phyloP scores from a whole-genome alignment of 768 basidiomycete genomes.

The Suillus cothurnatus region DNA sequence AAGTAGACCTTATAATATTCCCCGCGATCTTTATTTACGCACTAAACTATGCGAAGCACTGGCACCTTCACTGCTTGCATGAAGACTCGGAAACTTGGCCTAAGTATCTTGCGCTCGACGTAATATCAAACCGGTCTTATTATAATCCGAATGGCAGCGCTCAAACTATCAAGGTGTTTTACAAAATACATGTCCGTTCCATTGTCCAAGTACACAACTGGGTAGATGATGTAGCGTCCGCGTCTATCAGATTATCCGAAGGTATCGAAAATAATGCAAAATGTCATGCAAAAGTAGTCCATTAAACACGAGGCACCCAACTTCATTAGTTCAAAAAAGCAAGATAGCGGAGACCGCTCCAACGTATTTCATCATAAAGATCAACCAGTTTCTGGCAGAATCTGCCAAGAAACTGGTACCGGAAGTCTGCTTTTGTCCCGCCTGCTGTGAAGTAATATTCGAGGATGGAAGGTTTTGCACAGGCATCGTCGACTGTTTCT shows the following conservation, averaged over 20 bases:
- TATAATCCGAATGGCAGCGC: background rate
- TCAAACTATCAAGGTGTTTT: background rate
- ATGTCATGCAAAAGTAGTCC: background rate
- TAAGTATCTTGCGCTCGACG: background rate
- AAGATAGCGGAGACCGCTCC: slow-evolving; percentile 5
- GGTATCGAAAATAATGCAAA: background rate
- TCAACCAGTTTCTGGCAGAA: background rate
- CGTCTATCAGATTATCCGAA: background rate
- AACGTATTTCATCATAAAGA: slow-evolving; percentile 3
- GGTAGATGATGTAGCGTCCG: background rate
- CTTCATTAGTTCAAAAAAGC: slow-evolving; percentile 8
- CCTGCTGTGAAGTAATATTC: slow-evolving; percentile 2
- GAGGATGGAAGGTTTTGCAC: slow-evolving; percentile 39
- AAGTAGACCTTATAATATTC: background rate
- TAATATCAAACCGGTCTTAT: background rate
- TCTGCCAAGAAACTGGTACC: slow-evolving; percentile 9
- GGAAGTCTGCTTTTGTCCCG: slow-evolving; percentile 6
- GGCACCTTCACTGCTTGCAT: background rate
- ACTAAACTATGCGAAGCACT: background rate
- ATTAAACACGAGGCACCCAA: background rate
- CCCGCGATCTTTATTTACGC: background rate
- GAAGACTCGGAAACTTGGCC: background rate
- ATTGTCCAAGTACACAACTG: background rate
- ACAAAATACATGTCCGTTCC: background rate
- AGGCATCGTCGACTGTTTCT: slow-evolving; percentile 45